A percentile compares a stretch with the other conserved stretches of the same genome.
phyloP scores from a whole-genome alignment of 1,139 yeast genomes.

The Suhomyces bribrorum region DNA sequence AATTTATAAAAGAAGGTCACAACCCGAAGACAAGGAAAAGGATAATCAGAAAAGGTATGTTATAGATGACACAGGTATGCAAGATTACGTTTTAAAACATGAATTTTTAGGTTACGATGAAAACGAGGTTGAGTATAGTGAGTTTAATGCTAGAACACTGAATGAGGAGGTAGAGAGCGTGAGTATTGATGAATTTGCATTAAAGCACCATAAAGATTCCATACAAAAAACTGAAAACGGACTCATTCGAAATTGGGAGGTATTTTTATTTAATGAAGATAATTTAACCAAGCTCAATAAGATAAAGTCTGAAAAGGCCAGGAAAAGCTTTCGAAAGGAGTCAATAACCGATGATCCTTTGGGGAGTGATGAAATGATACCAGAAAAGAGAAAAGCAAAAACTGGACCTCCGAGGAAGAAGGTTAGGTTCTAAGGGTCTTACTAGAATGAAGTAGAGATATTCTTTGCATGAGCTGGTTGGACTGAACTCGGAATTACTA shows the following conservation, averaged over 20 bases:
- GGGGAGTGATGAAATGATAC: constrained; percentile 13
- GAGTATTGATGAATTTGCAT: constrained; percentile 22
- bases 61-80: constrained; percentile 60
- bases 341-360: constrained; percentile 8
- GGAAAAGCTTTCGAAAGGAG: constrained; percentile 13
- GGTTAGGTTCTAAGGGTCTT: constrained; percentile 26
- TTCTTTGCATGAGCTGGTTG: no score
- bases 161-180: not conserved
- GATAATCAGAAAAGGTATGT: constrained; percentile 32
- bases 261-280: constrained; percentile 47
- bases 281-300: constrained; percentile 38
- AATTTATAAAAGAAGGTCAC: constrained; percentile 43
- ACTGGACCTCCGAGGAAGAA: constrained; percentile 18
- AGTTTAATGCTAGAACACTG: constrained; percentile 27
- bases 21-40: constrained; percentile 16
- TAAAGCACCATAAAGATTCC: constrained; percentile 23
- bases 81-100: constrained; percentile 53
- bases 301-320: constrained; percentile 26
- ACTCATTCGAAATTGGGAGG: constrained; percentile 36
- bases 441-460: no score
- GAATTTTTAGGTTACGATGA: constrained; percentile 40
- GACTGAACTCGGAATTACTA: no score
- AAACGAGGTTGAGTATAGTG: constrained; percentile 31
- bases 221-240: constrained; percentile 5
- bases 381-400: not conserved